Evolutionary conservation across 2,329 filamentous ascomycete genomes (phyloP).

Genomic region (Simplicillium sp.): DNA sequence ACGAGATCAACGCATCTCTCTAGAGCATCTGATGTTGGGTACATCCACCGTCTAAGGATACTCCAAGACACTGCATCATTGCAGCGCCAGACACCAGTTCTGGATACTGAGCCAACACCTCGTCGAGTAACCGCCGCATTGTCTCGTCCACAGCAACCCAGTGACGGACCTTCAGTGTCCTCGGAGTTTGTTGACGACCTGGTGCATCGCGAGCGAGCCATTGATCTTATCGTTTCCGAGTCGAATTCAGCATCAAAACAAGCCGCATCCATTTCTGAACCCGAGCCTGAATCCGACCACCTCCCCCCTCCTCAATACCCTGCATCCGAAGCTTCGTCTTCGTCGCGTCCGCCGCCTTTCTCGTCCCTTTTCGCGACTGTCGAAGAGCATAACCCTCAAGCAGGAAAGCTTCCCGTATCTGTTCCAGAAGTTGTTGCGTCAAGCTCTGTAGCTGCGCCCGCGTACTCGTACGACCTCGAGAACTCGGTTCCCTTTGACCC

Average conservation of each 20-base stretch:
- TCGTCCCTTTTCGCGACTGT: constrained; percentile 46
- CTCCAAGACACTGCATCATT: too few relatives aligned
- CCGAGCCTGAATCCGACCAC: constrained; percentile 19
- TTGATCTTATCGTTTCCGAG: not conserved
- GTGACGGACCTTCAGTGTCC: constrained; percentile 25
- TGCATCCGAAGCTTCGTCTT: constrained; percentile 41
- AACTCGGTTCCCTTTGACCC: constrained; percentile 27
- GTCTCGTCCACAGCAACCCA: constrained; percentile 23
- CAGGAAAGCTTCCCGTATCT: constrained; percentile 15
- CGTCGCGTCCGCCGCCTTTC: constrained; percentile 47
- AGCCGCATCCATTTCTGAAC: not conserved
- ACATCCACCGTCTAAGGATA: too few relatives aligned
- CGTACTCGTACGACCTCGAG: constrained; percentile 35
- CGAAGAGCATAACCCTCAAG: constrained; percentile 24
- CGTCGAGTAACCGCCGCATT: constrained; percentile 22
- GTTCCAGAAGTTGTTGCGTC: constrained; percentile 16
- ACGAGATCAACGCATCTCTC: too few relatives aligned
- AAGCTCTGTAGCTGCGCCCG: constrained; percentile 39
- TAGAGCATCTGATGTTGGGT: too few relatives aligned
- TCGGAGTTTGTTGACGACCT: constrained; percentile 21
- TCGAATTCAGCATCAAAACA: constrained; percentile 20
- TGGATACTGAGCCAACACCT: too few relatives aligned
- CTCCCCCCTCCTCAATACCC: constrained; percentile 54
- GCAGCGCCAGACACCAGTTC: too few relatives aligned
- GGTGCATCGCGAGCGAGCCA: constrained; percentile 14